A percentile compares a stretch with the other conserved stretches of the same genome.
phyloP scores from a whole-genome alignment of 805 yeast genomes.

The Saccharomycopsis synnaedendra region DNA sequence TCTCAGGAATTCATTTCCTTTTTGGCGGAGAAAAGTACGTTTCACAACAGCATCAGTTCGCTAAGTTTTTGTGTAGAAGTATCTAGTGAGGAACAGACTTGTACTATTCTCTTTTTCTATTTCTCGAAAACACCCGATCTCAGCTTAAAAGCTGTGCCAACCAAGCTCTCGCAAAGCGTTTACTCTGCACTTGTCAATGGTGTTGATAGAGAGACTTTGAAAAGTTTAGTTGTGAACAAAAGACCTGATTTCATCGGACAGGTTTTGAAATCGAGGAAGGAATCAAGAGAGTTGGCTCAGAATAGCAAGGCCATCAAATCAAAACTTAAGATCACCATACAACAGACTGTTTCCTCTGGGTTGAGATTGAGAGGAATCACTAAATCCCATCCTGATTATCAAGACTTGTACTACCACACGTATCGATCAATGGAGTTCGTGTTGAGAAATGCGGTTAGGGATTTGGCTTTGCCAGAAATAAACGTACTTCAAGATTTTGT shows the following conservation, averaged over 20 bases:
- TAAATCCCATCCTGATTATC: constrained; percentile 5
- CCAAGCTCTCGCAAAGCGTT: too few species aligned
- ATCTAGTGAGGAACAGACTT: too few species aligned
- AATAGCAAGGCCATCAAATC: background rate
- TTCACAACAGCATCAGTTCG: background rate
- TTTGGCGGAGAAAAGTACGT: background rate
- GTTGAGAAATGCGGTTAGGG: constrained; percentile 2
- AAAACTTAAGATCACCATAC: constrained; percentile 3
- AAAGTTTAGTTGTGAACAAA: background rate
- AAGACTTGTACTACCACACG: constrained; percentile 8
- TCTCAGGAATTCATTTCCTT: background rate
- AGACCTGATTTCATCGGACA: background rate
- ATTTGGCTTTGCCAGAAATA: constrained; percentile 2
- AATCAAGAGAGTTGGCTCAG: background rate
- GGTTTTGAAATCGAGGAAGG: background rate
- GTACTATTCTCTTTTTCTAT: too few species aligned
- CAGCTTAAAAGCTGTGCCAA: too few species aligned
- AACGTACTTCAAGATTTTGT: constrained; percentile 8
- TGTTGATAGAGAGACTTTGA: too few species aligned
- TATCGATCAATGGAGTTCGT: constrained; percentile 10
- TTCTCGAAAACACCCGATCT: too few species aligned
- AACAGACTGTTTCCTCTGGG: constrained; percentile 8
- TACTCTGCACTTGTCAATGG: too few species aligned
- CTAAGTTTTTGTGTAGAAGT: background rate
- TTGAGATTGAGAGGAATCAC: constrained; percentile 12